A percentile compares a stretch with the other conserved stretches of the same genome.
These are phyloP conservation scores for Triglochin maritima DNA, from an alignment of 106 monocot genomes.

Conservation along the genomic window DNA sequence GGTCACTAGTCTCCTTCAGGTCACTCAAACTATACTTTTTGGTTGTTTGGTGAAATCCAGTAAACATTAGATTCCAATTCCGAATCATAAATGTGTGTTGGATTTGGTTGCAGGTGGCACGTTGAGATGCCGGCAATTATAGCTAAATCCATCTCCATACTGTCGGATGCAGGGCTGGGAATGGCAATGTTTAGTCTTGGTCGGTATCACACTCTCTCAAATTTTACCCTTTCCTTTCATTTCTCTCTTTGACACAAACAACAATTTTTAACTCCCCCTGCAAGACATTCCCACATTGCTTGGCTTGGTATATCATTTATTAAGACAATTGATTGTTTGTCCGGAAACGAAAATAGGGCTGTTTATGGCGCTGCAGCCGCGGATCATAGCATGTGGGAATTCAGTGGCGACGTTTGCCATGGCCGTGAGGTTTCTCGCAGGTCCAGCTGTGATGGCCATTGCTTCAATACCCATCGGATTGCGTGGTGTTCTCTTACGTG, in stretches of 20 bases:
- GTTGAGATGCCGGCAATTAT: conserved; percentile 83
- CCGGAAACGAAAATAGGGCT: conserved; percentile 30
- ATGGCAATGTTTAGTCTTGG: conserved; percentile 99
- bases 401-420: conserved; percentile 57
- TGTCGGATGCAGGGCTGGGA: conserved; percentile 92
- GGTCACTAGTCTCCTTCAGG: conserved; percentile 84
- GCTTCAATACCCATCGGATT: conserved; percentile 66
- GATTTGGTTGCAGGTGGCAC: conserved; percentile 58
- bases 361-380: conserved; percentile 94
- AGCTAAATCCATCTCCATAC: conserved; percentile 70
- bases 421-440: conserved; percentile 68
- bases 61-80: not conserved
- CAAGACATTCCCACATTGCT: no score
- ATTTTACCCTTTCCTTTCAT: not conserved
- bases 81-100: not conserved
- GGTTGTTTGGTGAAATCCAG: not conserved
- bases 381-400: conserved; percentile 86
- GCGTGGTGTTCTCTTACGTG: conserved; percentile 49
- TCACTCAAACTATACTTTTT: not conserved
- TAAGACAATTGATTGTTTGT: not conserved
- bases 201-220: conserved; percentile 13
- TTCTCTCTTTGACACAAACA: not conserved
- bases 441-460: conserved; percentile 81
- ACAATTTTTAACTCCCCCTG: no score
- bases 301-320: no score